These are phyloP conservation scores for Cunninghamia lanceolata DNA, from an alignment of 75 land plant species.

Conservation along the genomic window DNA sequence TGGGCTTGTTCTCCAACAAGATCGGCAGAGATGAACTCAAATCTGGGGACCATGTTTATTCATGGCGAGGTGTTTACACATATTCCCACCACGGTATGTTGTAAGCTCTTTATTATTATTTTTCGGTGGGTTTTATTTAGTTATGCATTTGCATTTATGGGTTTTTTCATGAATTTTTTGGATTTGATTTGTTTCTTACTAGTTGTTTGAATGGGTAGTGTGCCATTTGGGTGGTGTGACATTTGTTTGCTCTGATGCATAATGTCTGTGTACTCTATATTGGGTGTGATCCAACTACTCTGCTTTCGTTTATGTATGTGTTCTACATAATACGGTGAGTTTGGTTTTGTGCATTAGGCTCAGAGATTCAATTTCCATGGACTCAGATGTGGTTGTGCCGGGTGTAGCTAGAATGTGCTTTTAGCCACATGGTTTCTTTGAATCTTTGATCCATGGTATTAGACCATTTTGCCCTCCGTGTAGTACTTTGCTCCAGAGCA, in stretches of 20 bases:
- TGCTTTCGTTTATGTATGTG: not conserved
- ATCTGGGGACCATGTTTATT: constrained; percentile 73
- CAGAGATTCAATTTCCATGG: not conserved
- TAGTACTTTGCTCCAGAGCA: not conserved
- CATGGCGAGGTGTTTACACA: constrained; percentile 58
- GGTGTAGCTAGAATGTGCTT: not conserved
- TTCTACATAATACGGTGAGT: not conserved
- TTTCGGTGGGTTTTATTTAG: not conserved
- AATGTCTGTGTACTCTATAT: not conserved
- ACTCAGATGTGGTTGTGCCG: not conserved
- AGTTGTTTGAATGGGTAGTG: not conserved
- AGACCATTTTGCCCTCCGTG: not conserved
- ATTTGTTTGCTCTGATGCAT: not conserved
- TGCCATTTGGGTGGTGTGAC: not conserved
- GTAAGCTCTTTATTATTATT: no score
- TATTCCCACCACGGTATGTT: constrained; percentile 70
- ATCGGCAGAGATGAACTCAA: constrained; percentile 34
- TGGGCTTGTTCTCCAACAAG: constrained; percentile 47
- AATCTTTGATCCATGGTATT: not conserved
- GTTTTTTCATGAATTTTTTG: not conserved
- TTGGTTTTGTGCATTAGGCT: not conserved
- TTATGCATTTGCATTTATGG: not conserved
- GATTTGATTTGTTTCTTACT: not conserved
- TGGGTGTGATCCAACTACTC: not conserved
- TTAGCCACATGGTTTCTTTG: not conserved